Evolutionary conservation across 169 alveolate genomes (phyloP).

Genomic region (Theileria orientalis): DNA sequence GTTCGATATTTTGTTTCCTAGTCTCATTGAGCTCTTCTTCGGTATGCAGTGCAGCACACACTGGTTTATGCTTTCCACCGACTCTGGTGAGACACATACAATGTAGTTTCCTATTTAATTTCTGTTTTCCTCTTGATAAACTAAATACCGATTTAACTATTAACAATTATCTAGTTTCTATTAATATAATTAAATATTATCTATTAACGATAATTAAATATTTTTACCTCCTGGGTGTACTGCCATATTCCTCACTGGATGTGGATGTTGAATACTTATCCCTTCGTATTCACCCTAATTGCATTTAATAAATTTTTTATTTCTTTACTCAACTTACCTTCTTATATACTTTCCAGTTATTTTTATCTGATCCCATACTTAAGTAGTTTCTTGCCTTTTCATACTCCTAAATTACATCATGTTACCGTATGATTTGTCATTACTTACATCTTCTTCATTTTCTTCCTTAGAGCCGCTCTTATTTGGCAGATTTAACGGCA

Average conservation of each 20-base stretch:
- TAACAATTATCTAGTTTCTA: too few relatives aligned
- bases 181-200: too few relatives aligned
- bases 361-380: not conserved
- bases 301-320: not conserved
- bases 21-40: slow-evolving; percentile 40
- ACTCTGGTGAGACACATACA: slow-evolving; percentile 43
- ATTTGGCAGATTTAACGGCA: slow-evolving; percentile 54
- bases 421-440: not conserved
- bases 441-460: not conserved
- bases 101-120: slow-evolving; percentile 43
- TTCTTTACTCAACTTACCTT: not conserved
- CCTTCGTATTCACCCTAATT: slow-evolving; percentile 13
- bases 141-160: too few relatives aligned
- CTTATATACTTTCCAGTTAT: slow-evolving; percentile 14
- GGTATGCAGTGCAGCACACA: slow-evolving; percentile 52
- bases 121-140: not conserved
- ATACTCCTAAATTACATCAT: slow-evolving; percentile 8
- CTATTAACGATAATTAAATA: not conserved
- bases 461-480: not conserved
- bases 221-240: slow-evolving; percentile 6
- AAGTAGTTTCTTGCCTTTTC: slow-evolving; percentile 18
- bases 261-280: not conserved
- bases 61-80: slow-evolving; percentile 45
- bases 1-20: slow-evolving; percentile 54
- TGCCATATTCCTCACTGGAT: slow-evolving; percentile 4